Percentiles rank a stretch among this genome's conserved stretches.
These are phyloP conservation scores for Penicillium glabrum DNA, from an alignment of 2,329 filamentous ascomycete species.

Conservation along the genomic window DNA sequence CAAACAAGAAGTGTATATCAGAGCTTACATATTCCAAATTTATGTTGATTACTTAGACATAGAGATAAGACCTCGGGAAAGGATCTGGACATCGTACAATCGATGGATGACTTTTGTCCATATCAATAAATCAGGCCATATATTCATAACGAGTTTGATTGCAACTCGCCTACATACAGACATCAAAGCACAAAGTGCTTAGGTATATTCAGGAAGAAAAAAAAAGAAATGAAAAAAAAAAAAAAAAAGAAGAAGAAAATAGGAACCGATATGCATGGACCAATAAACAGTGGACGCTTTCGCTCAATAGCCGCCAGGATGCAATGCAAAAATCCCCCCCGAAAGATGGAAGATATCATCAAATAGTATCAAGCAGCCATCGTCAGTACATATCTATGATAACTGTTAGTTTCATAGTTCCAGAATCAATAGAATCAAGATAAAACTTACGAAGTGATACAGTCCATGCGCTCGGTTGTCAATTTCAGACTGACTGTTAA, in stretches of 20 bases:
- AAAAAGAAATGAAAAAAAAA: too few species aligned
- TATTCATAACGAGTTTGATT: not conserved
- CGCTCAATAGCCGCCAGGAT: not conserved
- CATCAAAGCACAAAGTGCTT: not conserved
- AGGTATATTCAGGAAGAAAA: not conserved
- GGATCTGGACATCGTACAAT: not conserved
- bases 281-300: not conserved
- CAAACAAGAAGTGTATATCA: too few species aligned
- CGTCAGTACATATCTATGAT: slow-evolving; percentile 31
- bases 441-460: slow-evolving; percentile 59
- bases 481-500: slow-evolving; percentile 86
- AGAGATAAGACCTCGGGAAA: too few species aligned
- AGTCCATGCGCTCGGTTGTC: slow-evolving; percentile 88
- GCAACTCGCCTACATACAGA: not conserved
- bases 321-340: not conserved
- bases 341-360: not conserved
- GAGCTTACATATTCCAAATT: too few species aligned
- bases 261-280: not conserved
- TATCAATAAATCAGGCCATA: not conserved
- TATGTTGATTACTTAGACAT: too few species aligned
- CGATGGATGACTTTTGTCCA: not conserved
- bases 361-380: slow-evolving; percentile 31
- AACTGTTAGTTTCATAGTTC: slow-evolving; percentile 4
- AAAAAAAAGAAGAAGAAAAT: too few species aligned
- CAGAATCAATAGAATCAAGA: not conserved